phyloP scores from a whole-genome alignment of 2,329 filamentous ascomycete genomes.

The Phaeoacremonium minimum region DNA sequence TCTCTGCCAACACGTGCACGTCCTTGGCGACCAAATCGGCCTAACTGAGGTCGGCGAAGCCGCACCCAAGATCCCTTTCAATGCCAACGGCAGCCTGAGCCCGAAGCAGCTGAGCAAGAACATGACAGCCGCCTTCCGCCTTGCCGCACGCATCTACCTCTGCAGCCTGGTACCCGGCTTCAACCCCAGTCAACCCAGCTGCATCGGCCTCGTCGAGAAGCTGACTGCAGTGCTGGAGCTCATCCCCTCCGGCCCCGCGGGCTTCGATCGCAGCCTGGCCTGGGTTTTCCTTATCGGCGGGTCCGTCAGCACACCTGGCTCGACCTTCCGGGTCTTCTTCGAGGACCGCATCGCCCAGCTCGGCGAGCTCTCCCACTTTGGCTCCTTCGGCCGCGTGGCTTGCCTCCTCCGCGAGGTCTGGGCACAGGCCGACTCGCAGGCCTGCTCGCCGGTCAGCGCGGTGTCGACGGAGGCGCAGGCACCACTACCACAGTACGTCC shows the following conservation, averaged over 20 bases:
- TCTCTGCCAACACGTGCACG: slow-evolving; percentile 83
- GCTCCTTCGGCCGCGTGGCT: slow-evolving; percentile 80
- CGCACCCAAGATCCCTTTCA: slow-evolving; percentile 57
- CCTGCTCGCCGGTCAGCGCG: slow-evolving; percentile 27
- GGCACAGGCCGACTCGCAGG: slow-evolving; percentile 62
- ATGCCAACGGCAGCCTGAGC: slow-evolving; percentile 68
- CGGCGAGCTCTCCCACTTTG: slow-evolving; percentile 72
- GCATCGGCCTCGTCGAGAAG: slow-evolving; percentile 71
- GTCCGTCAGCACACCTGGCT: slow-evolving; percentile 67
- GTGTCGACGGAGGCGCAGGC: slow-evolving; percentile 25
- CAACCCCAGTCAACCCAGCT: slow-evolving; percentile 68
- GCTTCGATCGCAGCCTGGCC: slow-evolving; percentile 85
- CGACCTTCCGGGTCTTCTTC: slow-evolving; percentile 74
- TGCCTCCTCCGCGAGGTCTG: slow-evolving; percentile 80
- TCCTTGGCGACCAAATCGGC: slow-evolving; percentile 83
- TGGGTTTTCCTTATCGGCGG: slow-evolving; percentile 93
- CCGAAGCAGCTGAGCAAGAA: slow-evolving; percentile 82
- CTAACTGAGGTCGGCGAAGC: slow-evolving; percentile 66
- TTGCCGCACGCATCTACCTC: slow-evolving; percentile 93
- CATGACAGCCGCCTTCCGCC: slow-evolving; percentile 85
- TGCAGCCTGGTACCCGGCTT: slow-evolving; percentile 91
- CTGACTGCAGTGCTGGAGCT: slow-evolving; percentile 72
- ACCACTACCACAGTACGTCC: slow-evolving; percentile 63
- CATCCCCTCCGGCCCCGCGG: slow-evolving; percentile 75
- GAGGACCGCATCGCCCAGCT: slow-evolving; percentile 69